Evolutionary conservation across 108 stramenopile genomes (phyloP).

Genomic region (Nitzschia inconspicua): DNA sequence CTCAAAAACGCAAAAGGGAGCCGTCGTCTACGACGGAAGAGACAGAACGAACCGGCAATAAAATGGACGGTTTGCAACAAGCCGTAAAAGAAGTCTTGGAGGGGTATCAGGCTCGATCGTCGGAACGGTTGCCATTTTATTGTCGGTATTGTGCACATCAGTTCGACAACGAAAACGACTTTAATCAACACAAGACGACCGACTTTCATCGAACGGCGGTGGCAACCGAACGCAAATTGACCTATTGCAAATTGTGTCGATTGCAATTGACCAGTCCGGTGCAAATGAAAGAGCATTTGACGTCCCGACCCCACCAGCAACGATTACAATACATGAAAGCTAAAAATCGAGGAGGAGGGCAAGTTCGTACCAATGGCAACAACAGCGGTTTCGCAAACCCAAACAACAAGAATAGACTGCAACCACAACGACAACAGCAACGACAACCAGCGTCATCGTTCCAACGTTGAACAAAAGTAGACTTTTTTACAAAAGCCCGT

Average conservation of each 20-base stretch:
- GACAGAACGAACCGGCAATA: conserved; percentile 12
- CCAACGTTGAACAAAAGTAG: too few relatives aligned
- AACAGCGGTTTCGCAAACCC: too few relatives aligned
- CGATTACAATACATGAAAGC: conserved; percentile 41
- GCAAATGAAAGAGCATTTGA: conserved; percentile 85
- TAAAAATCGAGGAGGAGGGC: too few relatives aligned
- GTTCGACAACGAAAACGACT: conserved; percentile 52
- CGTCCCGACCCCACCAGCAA: conserved; percentile 73
- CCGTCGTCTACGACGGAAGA: conserved; percentile 1
- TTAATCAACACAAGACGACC: conserved; percentile 56
- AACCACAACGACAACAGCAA: too few relatives aligned
- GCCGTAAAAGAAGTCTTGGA: conserved; percentile 78
- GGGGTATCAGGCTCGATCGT: conserved; percentile 71
- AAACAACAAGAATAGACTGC: too few relatives aligned
- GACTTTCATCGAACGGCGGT: conserved; percentile 78
- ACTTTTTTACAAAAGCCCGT: too few relatives aligned
- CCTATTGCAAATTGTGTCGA: conserved; percentile 80
- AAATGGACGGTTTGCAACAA: conserved; percentile 50
- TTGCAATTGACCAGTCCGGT: conserved; percentile 88
- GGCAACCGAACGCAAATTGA: conserved; percentile 64
- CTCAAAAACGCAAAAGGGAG: conserved; percentile 15
- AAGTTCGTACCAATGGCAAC: too few relatives aligned
- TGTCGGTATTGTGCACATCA: conserved; percentile 86
- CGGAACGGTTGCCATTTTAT: conserved; percentile 82
- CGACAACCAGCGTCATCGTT: too few relatives aligned